These are phyloP conservation scores for Trametes pubescens DNA, from an alignment of 1,284 basidiomycete genomes.

Conservation along the genomic window DNA sequence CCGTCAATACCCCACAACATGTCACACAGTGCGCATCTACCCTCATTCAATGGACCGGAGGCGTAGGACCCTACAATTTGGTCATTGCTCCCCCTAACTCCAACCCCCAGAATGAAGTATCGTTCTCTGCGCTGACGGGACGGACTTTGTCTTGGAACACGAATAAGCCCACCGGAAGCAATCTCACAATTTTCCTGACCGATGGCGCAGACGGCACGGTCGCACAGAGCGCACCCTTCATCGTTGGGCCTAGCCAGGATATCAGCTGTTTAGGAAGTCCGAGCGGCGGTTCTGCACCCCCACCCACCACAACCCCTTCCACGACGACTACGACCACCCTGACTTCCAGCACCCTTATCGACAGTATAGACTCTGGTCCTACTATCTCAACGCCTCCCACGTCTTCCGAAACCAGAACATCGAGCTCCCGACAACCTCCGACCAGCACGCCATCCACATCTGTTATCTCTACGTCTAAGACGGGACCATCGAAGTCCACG, in stretches of 20 bases:
- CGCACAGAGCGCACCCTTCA: neutral
- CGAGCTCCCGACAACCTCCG: neutral
- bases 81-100: neutral
- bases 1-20: neutral
- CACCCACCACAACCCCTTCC: neutral
- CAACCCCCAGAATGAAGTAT: neutral
- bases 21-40: neutral
- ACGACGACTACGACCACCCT: neutral
- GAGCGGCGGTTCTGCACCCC: neutral
- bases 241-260: neutral
- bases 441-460: neutral
- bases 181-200: neutral
- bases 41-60: neutral
- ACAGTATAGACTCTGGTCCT: neutral
- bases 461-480: neutral
- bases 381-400: neutral
- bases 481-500: neutral
- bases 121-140: neutral
- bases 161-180: neutral
- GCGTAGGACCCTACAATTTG: neutral
- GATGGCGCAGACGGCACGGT: neutral
- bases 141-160: neutral
- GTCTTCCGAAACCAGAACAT: neutral
- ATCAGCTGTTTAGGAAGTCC: neutral
- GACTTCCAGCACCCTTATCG: too few species aligned